Conservation (phyloP, 1,284 basidiomycete genomes). For the Apiotrichum siamense region DNA sequence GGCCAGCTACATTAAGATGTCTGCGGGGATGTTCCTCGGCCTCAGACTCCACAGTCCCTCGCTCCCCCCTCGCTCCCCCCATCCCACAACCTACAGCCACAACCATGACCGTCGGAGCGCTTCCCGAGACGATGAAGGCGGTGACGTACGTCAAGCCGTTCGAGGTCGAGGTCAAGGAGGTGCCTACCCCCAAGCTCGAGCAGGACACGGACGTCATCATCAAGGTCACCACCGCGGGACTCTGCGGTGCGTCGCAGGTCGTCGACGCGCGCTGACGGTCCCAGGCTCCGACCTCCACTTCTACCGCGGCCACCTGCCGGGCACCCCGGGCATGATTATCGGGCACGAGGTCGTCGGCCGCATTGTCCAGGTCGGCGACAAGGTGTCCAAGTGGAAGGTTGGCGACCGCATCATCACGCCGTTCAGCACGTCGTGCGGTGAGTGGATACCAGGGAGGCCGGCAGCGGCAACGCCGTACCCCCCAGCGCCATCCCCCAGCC, state of each 20-base stretch:
- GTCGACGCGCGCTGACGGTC: no score
- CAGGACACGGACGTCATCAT: conserved; percentile 35
- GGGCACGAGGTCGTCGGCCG: conserved; percentile 82
- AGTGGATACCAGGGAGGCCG: conserved; percentile 48
- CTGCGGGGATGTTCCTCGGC: no score
- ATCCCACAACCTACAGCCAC: background rate
- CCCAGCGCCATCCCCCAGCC: no score
- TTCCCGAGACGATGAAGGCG: conserved; percentile 30
- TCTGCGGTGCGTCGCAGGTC: conserved; percentile 41
- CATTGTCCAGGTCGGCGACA: conserved; percentile 65
- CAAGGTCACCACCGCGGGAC: conserved; percentile 33
- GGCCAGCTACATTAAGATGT: no score
- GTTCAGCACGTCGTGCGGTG: conserved; percentile 74
- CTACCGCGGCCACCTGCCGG: conserved; percentile 58
- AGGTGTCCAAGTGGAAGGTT: conserved; percentile 59
- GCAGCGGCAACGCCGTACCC: no score
- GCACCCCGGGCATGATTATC: conserved; percentile 24
- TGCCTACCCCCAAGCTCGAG: conserved; percentile 28
- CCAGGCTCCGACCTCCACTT: conserved; percentile 71
- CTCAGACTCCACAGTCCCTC: background rate
- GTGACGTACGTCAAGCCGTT: conserved; percentile 30
- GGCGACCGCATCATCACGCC: conserved; percentile 79
- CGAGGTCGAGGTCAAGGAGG: conserved; percentile 28
- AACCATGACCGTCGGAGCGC: background rate
- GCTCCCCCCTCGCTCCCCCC: background rate